These are phyloP conservation scores for Alisma plantagoaquatica DNA, from an alignment of 106 monocot genomes.

Conservation along the genomic window DNA sequence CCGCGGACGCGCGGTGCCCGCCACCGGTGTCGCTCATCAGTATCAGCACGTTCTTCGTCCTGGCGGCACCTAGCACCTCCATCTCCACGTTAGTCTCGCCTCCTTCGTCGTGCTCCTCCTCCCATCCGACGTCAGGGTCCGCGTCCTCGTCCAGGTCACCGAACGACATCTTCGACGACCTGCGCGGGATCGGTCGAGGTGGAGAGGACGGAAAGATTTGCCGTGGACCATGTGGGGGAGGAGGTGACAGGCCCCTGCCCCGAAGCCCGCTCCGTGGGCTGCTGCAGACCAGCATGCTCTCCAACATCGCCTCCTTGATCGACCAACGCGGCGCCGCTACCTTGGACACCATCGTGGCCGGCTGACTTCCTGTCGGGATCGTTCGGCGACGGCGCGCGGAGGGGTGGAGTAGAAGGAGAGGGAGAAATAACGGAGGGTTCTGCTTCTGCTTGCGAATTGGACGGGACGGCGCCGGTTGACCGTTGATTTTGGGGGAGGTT, in stretches of 20 bases:
- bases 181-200: no score
- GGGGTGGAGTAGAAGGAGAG: conserved; percentile 2
- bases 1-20: conserved; percentile 25
- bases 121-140: not conserved
- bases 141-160: not conserved
- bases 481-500: no score
- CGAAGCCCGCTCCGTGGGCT: no score
- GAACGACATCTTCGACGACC: not conserved
- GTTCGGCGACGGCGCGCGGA: not conserved
- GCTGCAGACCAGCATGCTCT: conserved; percentile 6
- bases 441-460: no score
- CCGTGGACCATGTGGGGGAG: not conserved
- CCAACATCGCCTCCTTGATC: conserved; percentile 2
- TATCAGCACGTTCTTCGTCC: conserved; percentile 29
- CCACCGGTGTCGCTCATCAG: conserved; percentile 38
- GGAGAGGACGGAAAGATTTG: no score
- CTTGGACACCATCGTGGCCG: not conserved
- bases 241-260: no score
- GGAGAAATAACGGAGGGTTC: not conserved
- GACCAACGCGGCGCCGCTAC: conserved; percentile 2
- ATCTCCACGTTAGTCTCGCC: conserved; percentile 9
- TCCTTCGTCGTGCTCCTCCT: conserved; percentile 3
- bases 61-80: conserved; percentile 16
- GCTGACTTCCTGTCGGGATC: not conserved
- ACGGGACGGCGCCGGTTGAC: no score